Evolutionary conservation across 495 filamentous ascomycete species (phyloP).

Genomic region (Lasiosphaeria hispida): DNA sequence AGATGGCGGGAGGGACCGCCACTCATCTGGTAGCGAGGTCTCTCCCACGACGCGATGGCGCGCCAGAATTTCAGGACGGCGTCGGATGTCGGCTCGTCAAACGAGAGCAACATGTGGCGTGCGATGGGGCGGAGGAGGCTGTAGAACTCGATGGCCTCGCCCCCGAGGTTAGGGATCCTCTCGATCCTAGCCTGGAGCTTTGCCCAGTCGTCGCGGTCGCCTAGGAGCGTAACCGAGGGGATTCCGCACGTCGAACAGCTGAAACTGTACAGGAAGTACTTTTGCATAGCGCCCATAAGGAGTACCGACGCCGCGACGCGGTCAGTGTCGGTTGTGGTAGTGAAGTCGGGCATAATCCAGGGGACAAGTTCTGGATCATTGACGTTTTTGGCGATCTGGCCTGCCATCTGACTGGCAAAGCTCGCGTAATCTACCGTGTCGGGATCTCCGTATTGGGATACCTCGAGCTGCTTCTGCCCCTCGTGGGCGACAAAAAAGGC

Average conservation of each 20-base stretch:
- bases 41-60: neutral
- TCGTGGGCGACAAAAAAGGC: slow-evolving; percentile 40
- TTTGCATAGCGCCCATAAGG: slow-evolving; percentile 34
- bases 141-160: neutral
- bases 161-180: neutral
- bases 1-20: neutral
- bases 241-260: slow-evolving; percentile 31
- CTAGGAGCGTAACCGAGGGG: slow-evolving; percentile 38
- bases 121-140: neutral
- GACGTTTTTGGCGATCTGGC: slow-evolving; percentile 15
- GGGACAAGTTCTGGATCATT: slow-evolving; percentile 23
- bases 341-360: slow-evolving; percentile 37
- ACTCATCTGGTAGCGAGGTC: neutral
- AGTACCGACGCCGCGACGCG: slow-evolving; percentile 23
- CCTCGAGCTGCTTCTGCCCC: neutral
- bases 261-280: slow-evolving; percentile 27
- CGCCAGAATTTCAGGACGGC: neutral
- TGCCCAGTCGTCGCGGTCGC: slow-evolving; percentile 32
- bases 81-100: neutral
- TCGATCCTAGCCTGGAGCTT: slow-evolving; percentile 13
- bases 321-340: slow-evolving; percentile 33
- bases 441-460: neutral
- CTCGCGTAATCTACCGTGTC: neutral
- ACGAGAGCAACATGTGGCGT: neutral
- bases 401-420: slow-evolving; percentile 1